phyloP scores from a whole-genome alignment of 139 green algal genomes.

The Tetradesmus lagerheimii region DNA sequence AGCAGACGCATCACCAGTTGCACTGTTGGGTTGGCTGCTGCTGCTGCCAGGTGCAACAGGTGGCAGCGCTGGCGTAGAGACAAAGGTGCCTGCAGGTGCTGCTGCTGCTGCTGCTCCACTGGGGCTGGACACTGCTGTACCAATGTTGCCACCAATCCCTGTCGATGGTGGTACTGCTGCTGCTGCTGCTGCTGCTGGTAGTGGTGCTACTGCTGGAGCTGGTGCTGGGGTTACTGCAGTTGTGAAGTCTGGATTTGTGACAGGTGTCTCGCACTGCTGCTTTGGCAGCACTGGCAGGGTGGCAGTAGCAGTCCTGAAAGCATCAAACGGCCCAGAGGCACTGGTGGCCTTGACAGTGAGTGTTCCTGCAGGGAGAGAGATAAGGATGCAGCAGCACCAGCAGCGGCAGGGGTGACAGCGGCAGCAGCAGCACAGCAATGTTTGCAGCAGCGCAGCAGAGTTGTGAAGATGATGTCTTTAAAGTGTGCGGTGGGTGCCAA shows the following conservation, averaged over 20 bases:
- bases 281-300: neutral
- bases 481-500: too few relatives aligned
- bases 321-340: neutral
- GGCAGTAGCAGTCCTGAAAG: neutral
- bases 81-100: neutral
- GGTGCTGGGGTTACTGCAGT: neutral
- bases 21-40: neutral
- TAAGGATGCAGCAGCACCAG: neutral
- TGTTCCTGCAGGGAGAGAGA: neutral
- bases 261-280: neutral
- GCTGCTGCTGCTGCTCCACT: neutral
- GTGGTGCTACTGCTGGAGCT: slow-evolving; percentile 20
- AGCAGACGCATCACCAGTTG: neutral
- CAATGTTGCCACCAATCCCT: neutral
- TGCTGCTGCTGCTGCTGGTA: slow-evolving; percentile 34
- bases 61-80: neutral
- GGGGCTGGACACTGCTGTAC: neutral
- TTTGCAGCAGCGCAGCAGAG: too few relatives aligned
- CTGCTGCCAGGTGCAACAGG: neutral
- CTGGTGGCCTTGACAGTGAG: neutral
- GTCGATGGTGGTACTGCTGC: neutral
- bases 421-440: neutral
- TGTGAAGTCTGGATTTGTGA: neutral
- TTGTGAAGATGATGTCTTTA: too few relatives aligned
- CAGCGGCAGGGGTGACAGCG: neutral